These are phyloP conservation scores for Delonix regia DNA, from an alignment of 306 rosid genomes.

Conservation along the genomic window DNA sequence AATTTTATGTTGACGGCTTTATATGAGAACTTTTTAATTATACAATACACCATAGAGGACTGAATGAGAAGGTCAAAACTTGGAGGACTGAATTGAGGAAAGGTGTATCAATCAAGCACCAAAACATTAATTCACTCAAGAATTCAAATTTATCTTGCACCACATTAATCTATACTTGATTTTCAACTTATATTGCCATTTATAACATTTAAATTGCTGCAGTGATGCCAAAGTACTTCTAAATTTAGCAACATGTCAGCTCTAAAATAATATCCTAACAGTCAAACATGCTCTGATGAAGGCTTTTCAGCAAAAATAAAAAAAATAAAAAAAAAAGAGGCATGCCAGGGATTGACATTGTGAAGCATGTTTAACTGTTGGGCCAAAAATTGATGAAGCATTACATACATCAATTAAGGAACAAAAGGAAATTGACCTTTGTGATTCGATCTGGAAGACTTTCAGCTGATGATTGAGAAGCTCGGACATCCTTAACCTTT, in stretches of 20 bases:
- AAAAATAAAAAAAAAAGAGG: background rate
- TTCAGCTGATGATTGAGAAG: slow-evolving; percentile 67
- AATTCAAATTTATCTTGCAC: background rate
- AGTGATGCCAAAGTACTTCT: background rate
- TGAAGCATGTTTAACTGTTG: slow-evolving; percentile 14
- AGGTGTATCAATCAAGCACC: background rate
- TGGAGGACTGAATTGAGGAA: background rate
- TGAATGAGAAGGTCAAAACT: background rate
- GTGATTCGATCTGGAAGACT: slow-evolving; percentile 64
- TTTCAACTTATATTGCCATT: background rate
- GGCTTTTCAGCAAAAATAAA: background rate
- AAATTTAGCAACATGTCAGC: background rate
- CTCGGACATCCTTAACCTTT: slow-evolving; percentile 90
- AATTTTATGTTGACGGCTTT: background rate
- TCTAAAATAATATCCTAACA: background rate
- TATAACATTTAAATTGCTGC: slow-evolving; percentile 5
- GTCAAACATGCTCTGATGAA: background rate
- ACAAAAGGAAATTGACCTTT: slow-evolving; percentile 54
- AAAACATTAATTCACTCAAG: background rate
- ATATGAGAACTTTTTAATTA: too few relatives aligned
- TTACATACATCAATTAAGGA: slow-evolving; percentile 1
- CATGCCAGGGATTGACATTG: background rate
- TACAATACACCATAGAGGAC: background rate
- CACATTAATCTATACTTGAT: background rate
- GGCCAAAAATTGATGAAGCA: background rate